Evolutionary conservation across 257 asterid genomes (phyloP).

Genomic region (Linaria vulgaris): DNA sequence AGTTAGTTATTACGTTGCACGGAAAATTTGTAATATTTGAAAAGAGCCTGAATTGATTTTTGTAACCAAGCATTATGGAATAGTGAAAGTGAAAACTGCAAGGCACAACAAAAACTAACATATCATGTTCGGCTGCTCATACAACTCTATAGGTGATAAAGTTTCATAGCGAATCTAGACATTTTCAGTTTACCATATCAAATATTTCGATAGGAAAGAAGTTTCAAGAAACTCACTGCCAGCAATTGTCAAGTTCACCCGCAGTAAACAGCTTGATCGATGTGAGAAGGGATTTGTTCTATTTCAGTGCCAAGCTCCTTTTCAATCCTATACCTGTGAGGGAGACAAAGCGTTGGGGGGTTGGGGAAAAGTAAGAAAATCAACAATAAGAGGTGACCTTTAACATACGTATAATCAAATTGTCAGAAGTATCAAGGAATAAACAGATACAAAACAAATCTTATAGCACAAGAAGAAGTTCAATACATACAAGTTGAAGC

Average conservation of each 20-base stretch:
- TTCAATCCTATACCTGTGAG: constrained; percentile 44
- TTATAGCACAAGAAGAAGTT: background rate
- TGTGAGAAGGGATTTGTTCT: constrained; percentile 47
- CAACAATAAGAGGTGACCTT: too few relatives aligned
- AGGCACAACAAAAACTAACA: too few relatives aligned
- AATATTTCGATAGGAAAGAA: background rate
- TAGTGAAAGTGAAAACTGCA: too few relatives aligned
- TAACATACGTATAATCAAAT: background rate
- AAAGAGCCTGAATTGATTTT: too few relatives aligned
- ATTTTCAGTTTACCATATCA: background rate
- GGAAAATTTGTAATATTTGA: too few relatives aligned
- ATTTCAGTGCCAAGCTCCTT: constrained; percentile 54
- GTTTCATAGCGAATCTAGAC: too few relatives aligned
- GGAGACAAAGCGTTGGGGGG: background rate
- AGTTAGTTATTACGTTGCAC: too few relatives aligned
- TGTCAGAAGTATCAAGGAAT: background rate
- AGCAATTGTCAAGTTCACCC: constrained; percentile 20
- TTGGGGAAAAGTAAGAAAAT: background rate
- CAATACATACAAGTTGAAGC: constrained; percentile 43
- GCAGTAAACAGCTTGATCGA: constrained; percentile 48
- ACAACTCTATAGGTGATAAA: too few relatives aligned
- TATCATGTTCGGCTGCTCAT: too few relatives aligned
- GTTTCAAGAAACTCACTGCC: constrained; percentile 20
- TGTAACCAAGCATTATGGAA: too few relatives aligned
- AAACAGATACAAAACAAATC: background rate